phyloP scores from a whole-genome alignment of 257 asterid species.

The Verbascum thapsus region DNA sequence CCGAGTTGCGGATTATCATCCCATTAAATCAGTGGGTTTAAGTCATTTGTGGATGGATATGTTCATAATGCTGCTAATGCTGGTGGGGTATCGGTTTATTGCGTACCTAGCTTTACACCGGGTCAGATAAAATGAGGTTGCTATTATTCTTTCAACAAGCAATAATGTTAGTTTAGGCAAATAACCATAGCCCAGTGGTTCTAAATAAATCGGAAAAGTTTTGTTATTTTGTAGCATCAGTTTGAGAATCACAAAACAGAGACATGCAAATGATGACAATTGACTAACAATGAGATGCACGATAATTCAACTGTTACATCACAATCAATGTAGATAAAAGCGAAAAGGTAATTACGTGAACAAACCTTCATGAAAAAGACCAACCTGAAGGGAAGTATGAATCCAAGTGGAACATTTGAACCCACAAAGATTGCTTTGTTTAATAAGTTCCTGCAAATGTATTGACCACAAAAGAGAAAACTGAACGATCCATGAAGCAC shows the following conservation, averaged over 20 bases:
- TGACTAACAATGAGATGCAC: no score
- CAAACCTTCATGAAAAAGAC: no score
- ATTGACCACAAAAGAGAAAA: slow-evolving; percentile 36
- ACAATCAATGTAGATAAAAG: no score
- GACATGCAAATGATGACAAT: no score
- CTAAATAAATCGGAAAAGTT: slow-evolving; percentile 30
- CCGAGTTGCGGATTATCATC: slow-evolving; percentile 77
- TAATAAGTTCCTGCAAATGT: no score
- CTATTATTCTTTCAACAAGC: slow-evolving; percentile 37
- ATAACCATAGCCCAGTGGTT: slow-evolving; percentile 41
- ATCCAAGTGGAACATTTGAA: no score
- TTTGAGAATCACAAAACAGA: no score
- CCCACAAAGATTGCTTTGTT: no score
- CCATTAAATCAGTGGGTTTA: slow-evolving; percentile 71
- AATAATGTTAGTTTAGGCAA: slow-evolving; percentile 52
- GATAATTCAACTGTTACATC: no score
- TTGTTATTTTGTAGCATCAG: slow-evolving; percentile 26
- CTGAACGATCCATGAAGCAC: slow-evolving; percentile 13
- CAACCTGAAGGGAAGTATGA: no score
- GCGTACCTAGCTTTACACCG: slow-evolving; percentile 86
- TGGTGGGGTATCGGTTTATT: slow-evolving; percentile 68
- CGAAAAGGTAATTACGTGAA: no score
- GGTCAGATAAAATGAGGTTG: slow-evolving; percentile 48
- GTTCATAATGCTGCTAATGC: slow-evolving; percentile 70
- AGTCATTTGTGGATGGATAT: slow-evolving; percentile 70